These are phyloP conservation scores for Cruciata laevipes DNA, from an alignment of 257 asterid genomes.

Conservation along the genomic window DNA sequence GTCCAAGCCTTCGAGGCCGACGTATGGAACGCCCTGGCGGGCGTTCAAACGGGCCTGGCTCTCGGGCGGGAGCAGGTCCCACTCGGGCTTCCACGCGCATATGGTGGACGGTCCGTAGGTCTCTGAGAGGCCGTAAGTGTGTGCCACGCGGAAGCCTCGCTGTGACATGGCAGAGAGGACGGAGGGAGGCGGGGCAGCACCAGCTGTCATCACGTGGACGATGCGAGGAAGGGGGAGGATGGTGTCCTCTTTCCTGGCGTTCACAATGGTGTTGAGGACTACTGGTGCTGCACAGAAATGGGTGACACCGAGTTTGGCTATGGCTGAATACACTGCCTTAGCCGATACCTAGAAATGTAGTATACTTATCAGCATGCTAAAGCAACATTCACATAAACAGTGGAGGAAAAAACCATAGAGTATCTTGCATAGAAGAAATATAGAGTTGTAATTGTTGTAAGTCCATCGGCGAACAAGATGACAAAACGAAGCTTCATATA, in stretches of 20 bases:
- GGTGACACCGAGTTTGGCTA: conserved; percentile 68
- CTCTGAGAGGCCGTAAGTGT: conserved; percentile 34
- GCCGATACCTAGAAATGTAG: conserved; percentile 52
- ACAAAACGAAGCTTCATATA: too few relatives aligned
- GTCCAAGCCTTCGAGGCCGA: conserved; percentile 25
- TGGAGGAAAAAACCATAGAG: too few relatives aligned
- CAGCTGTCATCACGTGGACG: conserved; percentile 35
- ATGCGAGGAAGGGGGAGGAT: conserved; percentile 24
- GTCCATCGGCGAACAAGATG: too few relatives aligned
- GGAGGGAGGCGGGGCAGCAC: conserved; percentile 38
- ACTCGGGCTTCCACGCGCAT: conserved; percentile 31
- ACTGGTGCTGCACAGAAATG: conserved; percentile 99
- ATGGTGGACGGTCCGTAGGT: conserved; percentile 29
- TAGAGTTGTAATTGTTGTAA: too few relatives aligned
- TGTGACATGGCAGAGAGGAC: conserved; percentile 25
- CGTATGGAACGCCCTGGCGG: conserved; percentile 31
- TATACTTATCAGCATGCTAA: too few relatives aligned
- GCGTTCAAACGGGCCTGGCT: conserved; percentile 24
- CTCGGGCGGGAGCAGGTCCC: conserved; percentile 28
- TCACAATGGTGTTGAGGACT: conserved; percentile 75
- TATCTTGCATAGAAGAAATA: too few relatives aligned
- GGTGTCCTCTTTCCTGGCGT: conserved; percentile 53
- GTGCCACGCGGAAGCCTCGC: conserved; percentile 27
- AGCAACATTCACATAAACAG: too few relatives aligned
- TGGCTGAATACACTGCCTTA: conserved; percentile 77